Evolutionary conservation across 306 rosid genomes (phyloP).

Genomic region (Betula pendula): DNA sequence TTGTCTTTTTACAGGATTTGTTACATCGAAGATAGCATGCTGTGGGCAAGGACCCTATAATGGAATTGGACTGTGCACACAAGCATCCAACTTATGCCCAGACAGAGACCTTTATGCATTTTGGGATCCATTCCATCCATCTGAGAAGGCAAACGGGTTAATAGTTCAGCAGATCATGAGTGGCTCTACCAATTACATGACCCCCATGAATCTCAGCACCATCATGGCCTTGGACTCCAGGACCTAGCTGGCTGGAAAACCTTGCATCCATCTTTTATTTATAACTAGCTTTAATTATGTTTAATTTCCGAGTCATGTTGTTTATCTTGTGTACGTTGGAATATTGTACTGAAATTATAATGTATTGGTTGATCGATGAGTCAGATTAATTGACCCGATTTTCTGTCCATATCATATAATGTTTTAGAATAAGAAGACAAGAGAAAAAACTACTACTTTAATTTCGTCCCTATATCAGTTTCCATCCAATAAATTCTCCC

Average conservation of each 20-base stretch:
- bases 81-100: slow-evolving; percentile 57
- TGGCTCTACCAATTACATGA: slow-evolving; percentile 60
- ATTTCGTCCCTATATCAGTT: too few relatives aligned
- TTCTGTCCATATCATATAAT: too few relatives aligned
- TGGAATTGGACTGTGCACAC: slow-evolving; percentile 68
- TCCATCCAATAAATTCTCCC: too few relatives aligned
- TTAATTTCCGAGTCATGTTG: too few relatives aligned
- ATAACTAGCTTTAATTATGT: too few relatives aligned
- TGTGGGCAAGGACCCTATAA: slow-evolving; percentile 88
- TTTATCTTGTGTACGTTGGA: too few relatives aligned
- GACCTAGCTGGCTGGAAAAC: neutral
- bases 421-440: too few relatives aligned
- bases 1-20: slow-evolving; percentile 25
- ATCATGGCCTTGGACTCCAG: slow-evolving; percentile 59
- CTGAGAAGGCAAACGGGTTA: slow-evolving; percentile 49
- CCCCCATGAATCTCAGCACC: slow-evolving; percentile 89
- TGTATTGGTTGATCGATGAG: too few relatives aligned
- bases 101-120: slow-evolving; percentile 61
- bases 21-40: slow-evolving; percentile 68
- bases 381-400: too few relatives aligned
- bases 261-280: too few relatives aligned
- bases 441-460: too few relatives aligned
- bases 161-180: slow-evolving; percentile 41
- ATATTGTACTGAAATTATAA: too few relatives aligned
- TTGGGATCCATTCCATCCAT: slow-evolving; percentile 86